Base-by-base conservation (phyloP, 495 filamentous ascomycete species). In the Aeminium ludgeri region DNA sequence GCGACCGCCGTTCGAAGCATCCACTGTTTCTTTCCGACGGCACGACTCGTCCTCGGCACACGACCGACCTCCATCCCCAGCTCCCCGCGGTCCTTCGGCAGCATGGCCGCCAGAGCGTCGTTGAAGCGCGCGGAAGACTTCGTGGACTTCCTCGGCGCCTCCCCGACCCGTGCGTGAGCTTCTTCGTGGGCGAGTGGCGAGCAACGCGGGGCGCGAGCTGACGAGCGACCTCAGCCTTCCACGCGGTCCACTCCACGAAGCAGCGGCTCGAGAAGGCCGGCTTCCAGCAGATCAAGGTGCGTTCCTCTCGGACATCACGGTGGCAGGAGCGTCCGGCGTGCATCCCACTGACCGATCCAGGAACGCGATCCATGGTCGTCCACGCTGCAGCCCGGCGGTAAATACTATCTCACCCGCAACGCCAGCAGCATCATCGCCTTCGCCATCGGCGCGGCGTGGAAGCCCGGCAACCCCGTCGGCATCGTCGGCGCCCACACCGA, bases 401-500 rank as follows among this genome's bases (percentile, higher is more conserved):
- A 87, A 59, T 99, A 96, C 60, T 95, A 82, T 63, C 69, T 96
- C 52, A 99, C 89, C 31, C 76, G 89, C 33, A 99, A 99, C 62
- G 79, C 73, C 41, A 91, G 87, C 19, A 86, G 91, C 23, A 79
- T 99, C 46, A 70, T 96, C 30, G 89, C 91, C 40, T 99, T 99
- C 60, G 81, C 83, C 41, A 79, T 99, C 50, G 89, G 89, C 40
- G 74, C 74, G 55, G 75, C 79, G 66, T 99, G 89, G 89, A 76
- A 76, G 73, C 75, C 91, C 5, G 89, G 89, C 37, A 94, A 93
- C 58, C 74, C 87, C 8, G 81, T 99, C 55, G 76, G 80, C 53
- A 89, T 96, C 80, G 73, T 99, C 44, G 89, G 89, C 52, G 86
- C 89, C 34, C 89, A 99, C 62, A 96, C 89, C 17, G 89, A 99